Conservation (phyloP, 495 filamentous ascomycete genomes). For the Penicillium silybi region DNA sequence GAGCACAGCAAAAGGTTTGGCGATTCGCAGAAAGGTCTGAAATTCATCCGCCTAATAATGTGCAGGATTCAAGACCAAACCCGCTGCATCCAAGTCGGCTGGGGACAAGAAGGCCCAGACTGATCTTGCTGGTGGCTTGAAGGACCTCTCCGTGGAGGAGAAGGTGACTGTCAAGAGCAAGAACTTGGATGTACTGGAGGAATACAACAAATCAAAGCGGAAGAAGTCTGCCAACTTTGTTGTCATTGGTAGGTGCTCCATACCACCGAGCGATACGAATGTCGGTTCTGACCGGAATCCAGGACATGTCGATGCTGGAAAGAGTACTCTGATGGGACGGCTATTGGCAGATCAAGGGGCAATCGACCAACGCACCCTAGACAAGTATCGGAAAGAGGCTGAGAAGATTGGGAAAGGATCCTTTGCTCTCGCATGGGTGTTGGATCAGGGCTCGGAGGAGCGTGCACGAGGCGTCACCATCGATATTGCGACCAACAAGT, state of each 20-base stretch:
- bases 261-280: neutral
- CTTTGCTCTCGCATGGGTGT: constrained; percentile 93
- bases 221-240: constrained; percentile 93
- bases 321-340: constrained; percentile 95
- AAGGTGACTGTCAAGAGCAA: constrained; percentile 74
- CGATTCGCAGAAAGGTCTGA: constrained; percentile 44
- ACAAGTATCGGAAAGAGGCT: constrained; percentile 82
- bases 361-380: constrained; percentile 79
- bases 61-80: constrained; percentile 47
- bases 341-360: constrained; percentile 86
- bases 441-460: constrained; percentile 88
- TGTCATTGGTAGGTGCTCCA: constrained; percentile 67
- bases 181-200: constrained; percentile 78
- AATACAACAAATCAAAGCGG: constrained; percentile 67
- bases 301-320: constrained; percentile 97
- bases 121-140: constrained; percentile 47
- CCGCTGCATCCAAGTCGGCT: constrained; percentile 38
- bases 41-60: constrained; percentile 35
- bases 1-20: constrained; percentile 74
- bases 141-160: constrained; percentile 62
- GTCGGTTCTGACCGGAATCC: constrained; percentile 6
- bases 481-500: constrained; percentile 90
- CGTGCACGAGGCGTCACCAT: constrained; percentile 90
- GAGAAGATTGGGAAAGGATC: constrained; percentile 91
- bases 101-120: constrained; percentile 39